Conservation (phyloP, 345 rosid genomes). For the Sapria himalayana region DNA sequence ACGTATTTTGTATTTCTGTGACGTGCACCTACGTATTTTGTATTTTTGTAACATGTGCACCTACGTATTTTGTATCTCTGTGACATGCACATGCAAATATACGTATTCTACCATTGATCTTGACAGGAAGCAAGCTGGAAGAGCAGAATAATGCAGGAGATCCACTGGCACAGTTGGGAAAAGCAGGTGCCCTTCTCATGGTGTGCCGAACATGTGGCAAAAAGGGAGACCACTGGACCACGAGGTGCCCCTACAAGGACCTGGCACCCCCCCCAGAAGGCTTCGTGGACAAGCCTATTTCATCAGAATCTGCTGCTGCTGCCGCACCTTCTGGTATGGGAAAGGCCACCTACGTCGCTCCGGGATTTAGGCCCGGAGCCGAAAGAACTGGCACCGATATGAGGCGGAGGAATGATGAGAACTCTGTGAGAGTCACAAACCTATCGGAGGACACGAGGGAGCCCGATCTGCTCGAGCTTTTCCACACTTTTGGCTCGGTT, state of each 20-base stretch:
- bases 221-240: slow-evolving; percentile 92
- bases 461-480: slow-evolving; percentile 58
- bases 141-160: slow-evolving; percentile 40
- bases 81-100: too few species aligned
- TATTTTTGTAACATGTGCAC: too few species aligned
- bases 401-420: slow-evolving; percentile 83
- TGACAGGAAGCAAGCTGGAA: slow-evolving; percentile 46
- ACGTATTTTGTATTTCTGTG: too few species aligned
- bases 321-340: slow-evolving; percentile 18
- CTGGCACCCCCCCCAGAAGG: slow-evolving; percentile 23
- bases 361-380: slow-evolving; percentile 44
- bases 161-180: slow-evolving; percentile 38
- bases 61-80: too few species aligned
- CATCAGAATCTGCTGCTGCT: slow-evolving; percentile 24
- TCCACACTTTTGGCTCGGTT: slow-evolving; percentile 67
- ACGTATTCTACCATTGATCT: too few species aligned
- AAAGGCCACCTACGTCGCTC: slow-evolving; percentile 59
- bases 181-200: slow-evolving; percentile 72
- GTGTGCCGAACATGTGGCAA: slow-evolving; percentile 72
- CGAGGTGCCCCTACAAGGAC: slow-evolving; percentile 79
- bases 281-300: slow-evolving; percentile 39
- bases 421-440: slow-evolving; percentile 73
- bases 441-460: slow-evolving; percentile 81
- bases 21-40: too few species aligned
- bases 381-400: slow-evolving; percentile 38